phyloP scores from a whole-genome alignment of 2,329 filamentous ascomycete genomes.

The Penicillium griseofulvum region DNA sequence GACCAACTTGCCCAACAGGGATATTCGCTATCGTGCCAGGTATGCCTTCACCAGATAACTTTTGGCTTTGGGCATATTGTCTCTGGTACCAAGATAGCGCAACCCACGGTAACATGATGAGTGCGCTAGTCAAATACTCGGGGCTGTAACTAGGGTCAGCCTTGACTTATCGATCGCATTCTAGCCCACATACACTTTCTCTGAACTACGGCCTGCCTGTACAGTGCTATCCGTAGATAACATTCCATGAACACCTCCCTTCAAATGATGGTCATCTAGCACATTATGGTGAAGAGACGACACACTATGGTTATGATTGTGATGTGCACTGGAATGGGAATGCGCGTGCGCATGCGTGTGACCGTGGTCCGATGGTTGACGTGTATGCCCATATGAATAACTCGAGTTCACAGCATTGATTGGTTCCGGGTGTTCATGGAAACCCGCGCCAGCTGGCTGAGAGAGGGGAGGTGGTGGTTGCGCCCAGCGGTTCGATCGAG shows the following conservation, averaged over 20 bases:
- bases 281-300: constrained; percentile 16
- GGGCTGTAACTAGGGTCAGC: constrained; percentile 32
- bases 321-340: constrained; percentile 37
- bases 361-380: constrained; percentile 23
- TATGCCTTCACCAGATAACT: constrained; percentile 2
- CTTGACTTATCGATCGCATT: constrained; percentile 9
- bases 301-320: constrained; percentile 24
- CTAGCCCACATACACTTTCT: constrained; percentile 15
- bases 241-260: neutral
- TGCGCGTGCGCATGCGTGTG: constrained; percentile 42
- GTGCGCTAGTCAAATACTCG: constrained; percentile 51
- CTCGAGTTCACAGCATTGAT: constrained; percentile 12
- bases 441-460: constrained; percentile 20
- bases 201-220: constrained; percentile 1
- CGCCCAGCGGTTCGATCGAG: constrained; percentile 32
- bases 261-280: neutral
- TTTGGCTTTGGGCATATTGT: constrained; percentile 20
- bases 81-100: constrained; percentile 37
- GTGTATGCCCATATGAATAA: constrained; percentile 27
- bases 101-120: constrained; percentile 41
- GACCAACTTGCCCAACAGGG: constrained; percentile 19
- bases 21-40: constrained; percentile 3
- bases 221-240: neutral
- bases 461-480: constrained; percentile 28
- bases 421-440: constrained; percentile 18